Conservation (phyloP, 441 rosid species). For the Populus tomentosa region DNA sequence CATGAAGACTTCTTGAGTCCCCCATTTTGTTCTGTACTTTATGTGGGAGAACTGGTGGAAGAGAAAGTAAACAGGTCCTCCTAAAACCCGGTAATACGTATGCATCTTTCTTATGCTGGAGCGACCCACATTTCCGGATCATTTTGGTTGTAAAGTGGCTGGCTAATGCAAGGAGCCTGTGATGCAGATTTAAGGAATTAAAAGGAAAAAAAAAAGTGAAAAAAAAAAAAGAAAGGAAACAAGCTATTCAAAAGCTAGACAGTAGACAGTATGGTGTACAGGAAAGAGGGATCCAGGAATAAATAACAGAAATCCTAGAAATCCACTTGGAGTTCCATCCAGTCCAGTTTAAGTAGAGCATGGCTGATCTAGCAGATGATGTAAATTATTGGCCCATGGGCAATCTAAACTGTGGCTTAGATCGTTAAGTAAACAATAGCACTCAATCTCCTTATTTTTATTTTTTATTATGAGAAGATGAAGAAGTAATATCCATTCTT, state of each 20-base stretch:
- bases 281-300: not conserved
- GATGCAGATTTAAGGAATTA: conserved; percentile 22
- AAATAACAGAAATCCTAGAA: not conserved
- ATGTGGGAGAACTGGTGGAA: conserved; percentile 48
- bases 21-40: conserved; percentile 35
- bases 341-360: not conserved
- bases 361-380: not conserved
- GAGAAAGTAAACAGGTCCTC: conserved; percentile 41
- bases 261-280: not conserved
- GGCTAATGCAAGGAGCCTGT: conserved; percentile 85
- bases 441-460: no score
- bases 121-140: conserved; percentile 70
- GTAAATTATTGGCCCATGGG: no score
- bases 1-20: conserved; percentile 56
- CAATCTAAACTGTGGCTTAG: no score
- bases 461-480: not conserved
- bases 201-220: not conserved
- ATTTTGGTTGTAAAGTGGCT: conserved; percentile 80
- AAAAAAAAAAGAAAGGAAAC: no score
- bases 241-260: not conserved
- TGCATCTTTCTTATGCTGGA: conserved; percentile 53
- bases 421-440: no score
- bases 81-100: conserved; percentile 35
- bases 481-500: not conserved
- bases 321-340: not conserved